phyloP scores from a whole-genome alignment of 140 eudicot genomes.

The Ambrosia hybrid region DNA sequence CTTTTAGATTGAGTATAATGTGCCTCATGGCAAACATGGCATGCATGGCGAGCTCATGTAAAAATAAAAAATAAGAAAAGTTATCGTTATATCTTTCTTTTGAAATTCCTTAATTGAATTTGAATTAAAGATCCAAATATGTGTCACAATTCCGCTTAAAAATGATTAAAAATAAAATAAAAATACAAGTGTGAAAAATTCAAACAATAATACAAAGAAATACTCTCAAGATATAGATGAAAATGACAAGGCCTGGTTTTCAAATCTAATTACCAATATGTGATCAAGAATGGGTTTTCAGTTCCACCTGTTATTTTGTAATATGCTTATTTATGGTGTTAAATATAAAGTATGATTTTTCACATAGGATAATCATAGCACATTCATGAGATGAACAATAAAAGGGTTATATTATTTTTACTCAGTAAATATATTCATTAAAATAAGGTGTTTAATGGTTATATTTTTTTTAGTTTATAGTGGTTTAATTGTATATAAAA shows the following conservation, averaged over 20 bases:
- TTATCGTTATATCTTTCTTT: background rate
- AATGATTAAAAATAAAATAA: background rate
- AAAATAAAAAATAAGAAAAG: background rate
- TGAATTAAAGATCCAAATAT: slow-evolving; percentile 17
- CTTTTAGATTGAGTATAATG: background rate
- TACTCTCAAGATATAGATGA: slow-evolving; percentile 27
- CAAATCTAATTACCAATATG: slow-evolving; percentile 25
- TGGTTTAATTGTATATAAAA: too few species aligned
- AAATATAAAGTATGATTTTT: background rate
- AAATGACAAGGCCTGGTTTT: slow-evolving; percentile 39
- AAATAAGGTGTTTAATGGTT: background rate
- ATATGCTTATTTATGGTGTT: background rate
- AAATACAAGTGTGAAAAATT: slow-evolving; percentile 25
- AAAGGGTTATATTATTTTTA: too few species aligned
- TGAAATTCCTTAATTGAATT: slow-evolving; percentile 5
- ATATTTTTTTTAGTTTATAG: too few species aligned
- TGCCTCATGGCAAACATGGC: slow-evolving; percentile 31
- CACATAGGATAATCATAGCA: background rate
- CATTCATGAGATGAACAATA: background rate
- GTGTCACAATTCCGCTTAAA: slow-evolving; percentile 3
- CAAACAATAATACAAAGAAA: slow-evolving; percentile 38
- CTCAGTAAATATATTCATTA: too few species aligned
- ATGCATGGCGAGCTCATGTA: slow-evolving; percentile 27
- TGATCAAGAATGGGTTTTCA: slow-evolving; percentile 1
- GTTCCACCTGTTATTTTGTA: background rate